Evolutionary conservation across 169 alveolate genomes (phyloP).

Genomic region (Eimeria necatrix): DNA sequence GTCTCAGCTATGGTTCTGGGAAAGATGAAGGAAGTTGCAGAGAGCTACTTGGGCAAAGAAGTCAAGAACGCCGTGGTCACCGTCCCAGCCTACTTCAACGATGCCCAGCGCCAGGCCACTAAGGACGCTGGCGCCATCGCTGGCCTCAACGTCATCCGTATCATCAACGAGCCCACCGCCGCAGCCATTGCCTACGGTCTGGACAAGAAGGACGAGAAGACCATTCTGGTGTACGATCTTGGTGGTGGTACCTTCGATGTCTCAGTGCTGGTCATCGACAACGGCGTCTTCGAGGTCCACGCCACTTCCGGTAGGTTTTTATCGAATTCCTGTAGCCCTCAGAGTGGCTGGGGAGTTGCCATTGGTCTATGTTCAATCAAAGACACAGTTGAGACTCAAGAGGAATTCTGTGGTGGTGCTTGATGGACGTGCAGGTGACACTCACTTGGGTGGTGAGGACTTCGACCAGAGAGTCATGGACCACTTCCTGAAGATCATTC

Average conservation of each 20-base stretch:
- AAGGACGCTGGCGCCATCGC: constrained; percentile 99
- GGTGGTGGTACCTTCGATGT: constrained; percentile 99
- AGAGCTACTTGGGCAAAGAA: constrained; percentile 97
- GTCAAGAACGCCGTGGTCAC: constrained; percentile 91
- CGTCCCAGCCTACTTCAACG: constrained; percentile 98
- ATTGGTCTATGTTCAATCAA: not conserved
- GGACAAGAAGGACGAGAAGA: constrained; percentile 97
- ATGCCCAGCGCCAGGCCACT: constrained; percentile 99
- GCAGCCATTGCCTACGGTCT: constrained; percentile 99
- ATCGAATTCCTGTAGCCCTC: not conserved
- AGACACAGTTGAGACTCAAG: not conserved
- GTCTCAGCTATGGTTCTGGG: constrained; percentile 98
- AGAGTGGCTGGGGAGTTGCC: not conserved
- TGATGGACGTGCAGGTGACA: constrained; percentile 87
- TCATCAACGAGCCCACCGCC: constrained; percentile 99
- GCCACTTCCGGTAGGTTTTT: constrained; percentile 96
- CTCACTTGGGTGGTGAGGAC: constrained; percentile 99
- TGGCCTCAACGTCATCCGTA: constrained; percentile 98
- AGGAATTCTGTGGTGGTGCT: not conserved
- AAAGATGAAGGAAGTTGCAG: constrained; percentile 99
- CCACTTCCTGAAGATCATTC: constrained; percentile 96
- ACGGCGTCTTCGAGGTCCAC: constrained; percentile 98
- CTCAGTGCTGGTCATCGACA: constrained; percentile 97
- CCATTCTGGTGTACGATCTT: constrained; percentile 98
- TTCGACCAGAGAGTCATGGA: constrained; percentile 98